phyloP scores from a whole-genome alignment of 192 early-diverging fungal species.

The Coemansia sp. region DNA sequence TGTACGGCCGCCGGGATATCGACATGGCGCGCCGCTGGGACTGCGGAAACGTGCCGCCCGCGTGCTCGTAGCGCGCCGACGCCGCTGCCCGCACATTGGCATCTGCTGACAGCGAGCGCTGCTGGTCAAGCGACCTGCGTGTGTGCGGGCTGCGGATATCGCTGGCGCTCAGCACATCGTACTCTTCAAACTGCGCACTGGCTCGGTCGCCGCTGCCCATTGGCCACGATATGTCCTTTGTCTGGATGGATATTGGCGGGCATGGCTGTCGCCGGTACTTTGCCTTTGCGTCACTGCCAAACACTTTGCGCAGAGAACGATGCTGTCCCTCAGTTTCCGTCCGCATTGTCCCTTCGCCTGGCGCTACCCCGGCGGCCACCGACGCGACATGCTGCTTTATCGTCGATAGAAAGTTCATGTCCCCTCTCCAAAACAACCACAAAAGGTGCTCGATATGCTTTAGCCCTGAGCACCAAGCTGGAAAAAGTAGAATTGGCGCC shows the following conservation, averaged over 20 bases:
- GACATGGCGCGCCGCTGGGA: conserved; percentile 26
- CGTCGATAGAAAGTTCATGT: conserved; percentile 30
- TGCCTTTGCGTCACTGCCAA: conserved; percentile 13
- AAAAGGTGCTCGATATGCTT: background rate
- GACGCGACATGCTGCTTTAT: conserved; percentile 33
- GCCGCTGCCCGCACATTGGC: background rate
- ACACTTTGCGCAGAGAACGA: conserved; percentile 12
- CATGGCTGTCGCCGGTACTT: conserved; percentile 32
- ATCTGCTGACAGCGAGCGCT: conserved; percentile 3
- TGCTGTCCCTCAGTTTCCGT: background rate
- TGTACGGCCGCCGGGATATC: conserved; percentile 11
- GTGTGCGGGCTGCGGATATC: conserved; percentile 16
- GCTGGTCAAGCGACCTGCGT: conserved; percentile 1
- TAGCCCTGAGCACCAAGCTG: background rate
- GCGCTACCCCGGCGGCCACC: conserved; percentile 14
- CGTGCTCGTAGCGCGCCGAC: conserved; percentile 1
- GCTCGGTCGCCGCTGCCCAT: conserved; percentile 38
- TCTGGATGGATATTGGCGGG: conserved; percentile 42
- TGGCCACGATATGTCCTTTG: conserved; percentile 49
- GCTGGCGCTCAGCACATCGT: conserved; percentile 31
- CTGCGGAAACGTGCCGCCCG: conserved; percentile 19
- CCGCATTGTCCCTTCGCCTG: background rate
- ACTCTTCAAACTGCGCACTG: conserved; percentile 30
- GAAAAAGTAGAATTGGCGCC: background rate
- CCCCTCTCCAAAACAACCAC: background rate